These are phyloP conservation scores for Claviceps cyperi DNA, from an alignment of 2,329 filamentous ascomycete species.

Conservation along the genomic window DNA sequence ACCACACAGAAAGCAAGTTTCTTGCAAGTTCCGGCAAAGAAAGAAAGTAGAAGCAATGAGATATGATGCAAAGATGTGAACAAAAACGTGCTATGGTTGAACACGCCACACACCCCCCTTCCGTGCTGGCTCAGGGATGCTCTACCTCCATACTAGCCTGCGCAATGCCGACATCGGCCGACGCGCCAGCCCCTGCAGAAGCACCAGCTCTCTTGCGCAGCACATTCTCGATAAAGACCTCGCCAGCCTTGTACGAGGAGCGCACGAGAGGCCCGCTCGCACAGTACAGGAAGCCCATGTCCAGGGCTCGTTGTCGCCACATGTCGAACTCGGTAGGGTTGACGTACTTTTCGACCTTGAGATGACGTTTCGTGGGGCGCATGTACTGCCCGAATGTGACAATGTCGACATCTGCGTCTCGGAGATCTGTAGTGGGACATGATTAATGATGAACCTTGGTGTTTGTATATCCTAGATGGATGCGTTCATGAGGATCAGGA, in stretches of 20 bases:
- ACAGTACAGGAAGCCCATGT: slow-evolving; percentile 94
- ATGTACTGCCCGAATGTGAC: slow-evolving; percentile 99
- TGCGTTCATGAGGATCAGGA: neutral
- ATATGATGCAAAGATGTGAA: no score
- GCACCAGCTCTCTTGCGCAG: slow-evolving; percentile 60
- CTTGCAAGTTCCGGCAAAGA: no score
- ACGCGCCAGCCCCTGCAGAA: slow-evolving; percentile 16
- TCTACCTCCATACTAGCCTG: slow-evolving; percentile 24
- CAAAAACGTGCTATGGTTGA: no score
- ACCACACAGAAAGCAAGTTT: no score
- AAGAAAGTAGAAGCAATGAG: no score
- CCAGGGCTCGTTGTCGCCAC: slow-evolving; percentile 79
- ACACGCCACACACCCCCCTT: no score
- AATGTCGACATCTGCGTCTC: slow-evolving; percentile 72
- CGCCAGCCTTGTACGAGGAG: slow-evolving; percentile 94
- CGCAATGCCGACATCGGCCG: slow-evolving; percentile 16
- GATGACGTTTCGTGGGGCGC: slow-evolving; percentile 94
- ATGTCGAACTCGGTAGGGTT: slow-evolving; percentile 82
- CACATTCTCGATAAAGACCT: slow-evolving; percentile 98
- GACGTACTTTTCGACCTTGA: slow-evolving; percentile 92
- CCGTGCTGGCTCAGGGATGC: slow-evolving; percentile 6
- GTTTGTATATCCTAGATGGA: no score
- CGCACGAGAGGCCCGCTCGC: slow-evolving; percentile 85
- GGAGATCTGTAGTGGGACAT: slow-evolving; percentile 42
- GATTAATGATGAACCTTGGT: neutral